Conservation (phyloP, 2,329 filamentous ascomycete genomes). For the Pseudocercospora fuligena region DNA sequence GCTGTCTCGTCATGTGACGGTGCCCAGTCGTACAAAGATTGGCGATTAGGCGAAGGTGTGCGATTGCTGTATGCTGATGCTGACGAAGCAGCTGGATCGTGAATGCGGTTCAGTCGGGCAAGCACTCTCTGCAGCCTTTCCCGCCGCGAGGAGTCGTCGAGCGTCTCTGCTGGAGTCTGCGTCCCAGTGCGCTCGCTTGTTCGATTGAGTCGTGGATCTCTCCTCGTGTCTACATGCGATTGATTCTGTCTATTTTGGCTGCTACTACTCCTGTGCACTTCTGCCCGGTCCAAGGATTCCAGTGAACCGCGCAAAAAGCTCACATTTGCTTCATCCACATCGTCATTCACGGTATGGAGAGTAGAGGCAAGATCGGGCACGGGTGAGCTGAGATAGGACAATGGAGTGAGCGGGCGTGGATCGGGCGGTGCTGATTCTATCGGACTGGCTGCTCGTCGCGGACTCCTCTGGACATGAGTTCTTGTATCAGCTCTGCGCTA, state of each 20-base stretch:
- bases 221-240: conserved; percentile 27
- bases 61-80: conserved; percentile 57
- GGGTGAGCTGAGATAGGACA: conserved; percentile 55
- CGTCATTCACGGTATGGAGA: conserved; percentile 48
- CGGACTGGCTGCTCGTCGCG: conserved; percentile 7
- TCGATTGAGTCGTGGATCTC: conserved; percentile 30
- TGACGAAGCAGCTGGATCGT: conserved; percentile 41
- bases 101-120: conserved; percentile 50
- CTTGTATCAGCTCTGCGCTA: not conserved
- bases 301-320: conserved; percentile 54
- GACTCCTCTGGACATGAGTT: not conserved
- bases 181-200: not conserved
- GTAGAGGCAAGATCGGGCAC: conserved; percentile 58
- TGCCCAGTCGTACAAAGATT: conserved; percentile 66
- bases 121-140: conserved; percentile 53
- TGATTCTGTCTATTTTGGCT: conserved; percentile 7
- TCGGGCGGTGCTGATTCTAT: conserved; percentile 19
- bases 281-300: conserved; percentile 38
- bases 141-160: conserved; percentile 46
- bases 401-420: conserved; percentile 36
- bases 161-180: conserved; percentile 29
- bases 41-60: conserved; percentile 54
- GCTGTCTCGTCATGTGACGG: conserved; percentile 49
- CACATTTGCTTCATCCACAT: conserved; percentile 53
- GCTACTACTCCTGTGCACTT: conserved; percentile 8